Percentiles rank a stretch among this genome's conserved stretches.
Conservation (phyloP, 371 early-diverging fungal species). For the Amoeboaphelidium protococcarum region DNA sequence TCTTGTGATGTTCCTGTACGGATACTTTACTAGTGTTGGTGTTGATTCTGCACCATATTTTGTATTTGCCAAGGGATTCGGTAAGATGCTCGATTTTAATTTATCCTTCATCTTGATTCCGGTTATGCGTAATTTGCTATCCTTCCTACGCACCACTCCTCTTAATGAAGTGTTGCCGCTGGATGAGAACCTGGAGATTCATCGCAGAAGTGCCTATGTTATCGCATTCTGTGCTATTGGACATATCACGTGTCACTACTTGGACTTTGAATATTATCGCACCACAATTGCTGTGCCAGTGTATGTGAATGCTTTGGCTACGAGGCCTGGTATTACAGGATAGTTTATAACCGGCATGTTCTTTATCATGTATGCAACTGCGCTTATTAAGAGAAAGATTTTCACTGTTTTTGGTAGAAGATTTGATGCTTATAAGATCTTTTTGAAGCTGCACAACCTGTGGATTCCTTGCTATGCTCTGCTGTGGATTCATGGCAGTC, state of each 20-base stretch:
- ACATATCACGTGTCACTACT: constrained; percentile 8
- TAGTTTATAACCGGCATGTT: constrained; percentile 4
- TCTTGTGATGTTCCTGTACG: constrained; percentile 6
- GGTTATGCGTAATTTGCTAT: constrained; percentile 8
- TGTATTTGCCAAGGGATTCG: constrained; percentile 9
- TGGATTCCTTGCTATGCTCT: constrained; percentile 8
- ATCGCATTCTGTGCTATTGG: constrained; percentile 3
- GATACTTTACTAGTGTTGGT: constrained; percentile 1
- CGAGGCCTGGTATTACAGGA: constrained; percentile 7
- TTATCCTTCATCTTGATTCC: constrained; percentile 8
- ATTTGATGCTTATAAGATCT: constrained; percentile 6
- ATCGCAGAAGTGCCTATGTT: constrained; percentile 4
- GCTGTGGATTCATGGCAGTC: constrained; percentile 8
- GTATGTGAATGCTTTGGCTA: constrained; percentile 3
- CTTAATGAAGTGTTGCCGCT: constrained; percentile 8
- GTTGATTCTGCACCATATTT: constrained; percentile 5
- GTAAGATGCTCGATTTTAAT: constrained; percentile 9
- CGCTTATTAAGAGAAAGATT: constrained; percentile 6
- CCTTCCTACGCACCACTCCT: constrained; percentile 8
- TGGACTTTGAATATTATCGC: constrained; percentile 4
- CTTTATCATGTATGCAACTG: constrained; percentile 4
- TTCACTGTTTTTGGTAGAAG: constrained; percentile 3
- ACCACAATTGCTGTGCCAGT: constrained; percentile 1
- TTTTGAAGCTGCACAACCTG: constrained; percentile 8
- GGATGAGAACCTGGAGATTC: constrained; percentile 8